These are phyloP conservation scores for Rhododendron ferrugineum DNA, from an alignment of 148 eudicot genomes.

Conservation along the genomic window DNA sequence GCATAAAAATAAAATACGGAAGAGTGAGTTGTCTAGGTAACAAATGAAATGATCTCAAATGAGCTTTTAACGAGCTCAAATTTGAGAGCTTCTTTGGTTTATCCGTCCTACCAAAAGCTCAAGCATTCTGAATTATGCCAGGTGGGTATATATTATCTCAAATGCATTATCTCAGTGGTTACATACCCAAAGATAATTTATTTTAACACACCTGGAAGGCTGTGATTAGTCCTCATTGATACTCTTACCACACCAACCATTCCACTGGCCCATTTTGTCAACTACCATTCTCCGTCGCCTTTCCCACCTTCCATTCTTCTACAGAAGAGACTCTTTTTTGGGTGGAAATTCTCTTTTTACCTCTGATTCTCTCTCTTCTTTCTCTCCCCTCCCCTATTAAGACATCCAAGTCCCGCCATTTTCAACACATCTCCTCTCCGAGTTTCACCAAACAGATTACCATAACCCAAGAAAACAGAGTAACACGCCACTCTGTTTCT, in stretches of 20 bases:
- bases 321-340: background rate
- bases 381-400: background rate
- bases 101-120: background rate
- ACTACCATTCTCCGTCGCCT: background rate
- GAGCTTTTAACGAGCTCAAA: background rate
- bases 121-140: background rate
- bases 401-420: background rate
- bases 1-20: no score
- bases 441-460: background rate
- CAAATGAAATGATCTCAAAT: background rate
- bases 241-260: background rate
- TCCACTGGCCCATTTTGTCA: background rate
- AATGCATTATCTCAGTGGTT: background rate
- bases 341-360: background rate
- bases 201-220: background rate
- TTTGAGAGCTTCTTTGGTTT: background rate
- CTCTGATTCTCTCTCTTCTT: background rate
- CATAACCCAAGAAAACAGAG: background rate
- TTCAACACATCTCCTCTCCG: background rate
- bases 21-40: background rate
- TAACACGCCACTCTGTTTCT: background rate
- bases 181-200: background rate
- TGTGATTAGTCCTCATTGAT: background rate
- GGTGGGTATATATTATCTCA: background rate
- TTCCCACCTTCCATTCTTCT: constrained; percentile 3